Conservation (phyloP, 2,329 filamentous ascomycete species). For the Chalaropsis ovoidea region DNA sequence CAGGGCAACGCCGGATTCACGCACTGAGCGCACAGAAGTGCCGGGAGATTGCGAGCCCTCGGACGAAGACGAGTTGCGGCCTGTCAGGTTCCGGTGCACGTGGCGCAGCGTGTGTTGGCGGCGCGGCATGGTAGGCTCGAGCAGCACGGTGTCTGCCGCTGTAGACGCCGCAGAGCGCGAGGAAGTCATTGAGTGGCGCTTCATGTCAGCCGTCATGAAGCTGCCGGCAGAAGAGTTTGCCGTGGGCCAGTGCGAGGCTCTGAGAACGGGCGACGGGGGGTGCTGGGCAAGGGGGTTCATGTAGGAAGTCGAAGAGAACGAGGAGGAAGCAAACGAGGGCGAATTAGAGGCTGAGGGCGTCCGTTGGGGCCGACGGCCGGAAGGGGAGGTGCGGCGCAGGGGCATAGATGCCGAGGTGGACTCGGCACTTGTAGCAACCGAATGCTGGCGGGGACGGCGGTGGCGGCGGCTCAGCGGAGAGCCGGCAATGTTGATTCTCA, state of each 20-base stretch:
- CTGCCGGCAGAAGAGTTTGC: constrained; percentile 14
- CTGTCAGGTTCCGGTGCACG: constrained; percentile 44
- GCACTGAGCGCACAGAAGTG: constrained; percentile 38
- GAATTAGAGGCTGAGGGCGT: constrained; percentile 12
- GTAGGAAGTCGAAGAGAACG: constrained; percentile 14
- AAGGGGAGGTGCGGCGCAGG: not conserved
- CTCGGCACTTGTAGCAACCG: not conserved
- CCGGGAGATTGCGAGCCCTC: constrained; percentile 33
- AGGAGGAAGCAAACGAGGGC: not conserved
- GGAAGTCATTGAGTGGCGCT: constrained; percentile 19
- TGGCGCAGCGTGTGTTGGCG: constrained; percentile 50
- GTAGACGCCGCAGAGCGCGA: constrained; percentile 16
- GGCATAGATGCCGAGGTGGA: not conserved
- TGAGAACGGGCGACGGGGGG: constrained; percentile 19
- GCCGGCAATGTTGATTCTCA: not conserved
- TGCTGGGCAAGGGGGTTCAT: constrained; percentile 20
- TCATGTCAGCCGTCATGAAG: constrained; percentile 14
- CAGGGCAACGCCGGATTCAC: constrained; percentile 34
- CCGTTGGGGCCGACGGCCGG: constrained; percentile 12
- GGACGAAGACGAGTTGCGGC: constrained; percentile 38
- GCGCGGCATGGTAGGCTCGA: constrained; percentile 32
- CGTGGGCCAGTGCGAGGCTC: constrained; percentile 7
- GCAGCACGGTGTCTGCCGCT: not conserved
- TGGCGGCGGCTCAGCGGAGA: not conserved
- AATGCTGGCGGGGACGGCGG: not conserved